Evolutionary conservation across 2,329 filamentous ascomycete species (phyloP), one percentile per base, ranked within the genome.

Genomic region (Penicillium sp.): DNA sequence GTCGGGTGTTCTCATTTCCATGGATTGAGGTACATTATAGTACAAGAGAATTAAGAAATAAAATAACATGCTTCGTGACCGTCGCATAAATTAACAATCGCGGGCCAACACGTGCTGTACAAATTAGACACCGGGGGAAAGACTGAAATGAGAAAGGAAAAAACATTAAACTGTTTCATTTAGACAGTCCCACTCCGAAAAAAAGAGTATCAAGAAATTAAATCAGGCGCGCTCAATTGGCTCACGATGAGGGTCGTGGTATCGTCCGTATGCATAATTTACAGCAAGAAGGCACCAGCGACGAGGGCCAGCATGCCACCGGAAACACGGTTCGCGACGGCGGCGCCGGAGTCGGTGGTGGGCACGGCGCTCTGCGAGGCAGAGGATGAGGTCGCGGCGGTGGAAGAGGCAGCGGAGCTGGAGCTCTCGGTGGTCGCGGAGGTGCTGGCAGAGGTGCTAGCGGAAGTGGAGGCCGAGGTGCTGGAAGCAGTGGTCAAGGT

Each of bases 261-360:
- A 39, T 24, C 18, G 24, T 43, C 22, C 2, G 46, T 18, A 52
- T 48, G 32, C 16, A 31, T 14, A 52, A 49, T 59, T 68, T 73
- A 77, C 58, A 75, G 45, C 49, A 75, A 52, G 31, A 72, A 55
- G 27, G 64, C 66, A 55, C 67, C 74, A 40, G 72, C 61, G 21
- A 71, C 68, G 47, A 72, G 49, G 43, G 71, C 73, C 50, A 75
- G 44, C 62, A 76, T 58, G 44, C 69, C 65, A 44, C 68, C 68
- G 21, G 73, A 72, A 21, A 72, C 69, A 38, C 68, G 68, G 63
- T 72, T 66, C 42, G 57, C 50, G 24, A 67, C 61, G 34, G 65
- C 71, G 31, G 60, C 67, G n/a, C 34, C 34, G 34, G 34, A n/a
- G 53, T 71, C 71, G 49, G 61, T 59, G 61, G 66, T 63, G 34